phyloP scores from a whole-genome alignment of 2,329 filamentous ascomycete species.

The Aspergillus novoparasiticus region DNA sequence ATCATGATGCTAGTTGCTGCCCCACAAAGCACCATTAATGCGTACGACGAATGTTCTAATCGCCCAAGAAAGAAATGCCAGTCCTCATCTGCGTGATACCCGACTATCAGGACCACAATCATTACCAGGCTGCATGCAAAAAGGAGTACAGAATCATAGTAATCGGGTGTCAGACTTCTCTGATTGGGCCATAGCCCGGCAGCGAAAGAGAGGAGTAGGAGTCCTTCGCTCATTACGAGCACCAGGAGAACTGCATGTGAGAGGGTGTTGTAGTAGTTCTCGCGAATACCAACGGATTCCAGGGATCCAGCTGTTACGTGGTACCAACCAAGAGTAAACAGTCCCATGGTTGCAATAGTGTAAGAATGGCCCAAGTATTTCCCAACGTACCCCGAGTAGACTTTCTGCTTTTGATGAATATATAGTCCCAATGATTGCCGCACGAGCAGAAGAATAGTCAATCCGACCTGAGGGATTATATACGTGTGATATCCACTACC shows the following conservation, averaged over 20 bases:
- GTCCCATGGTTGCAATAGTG: neutral
- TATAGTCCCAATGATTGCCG: neutral
- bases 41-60: too few relatives aligned
- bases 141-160: neutral
- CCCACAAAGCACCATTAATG: too few relatives aligned
- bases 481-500: neutral
- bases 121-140: neutral
- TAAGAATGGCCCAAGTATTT: neutral
- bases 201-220: neutral
- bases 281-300: neutral
- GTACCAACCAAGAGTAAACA: neutral
- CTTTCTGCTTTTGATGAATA: neutral
- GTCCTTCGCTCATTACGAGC: neutral
- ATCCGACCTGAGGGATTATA: neutral
- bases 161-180: neutral
- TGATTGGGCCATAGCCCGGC: neutral
- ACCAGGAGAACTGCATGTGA: neutral
- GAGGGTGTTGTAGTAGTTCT: neutral
- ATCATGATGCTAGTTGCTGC: too few relatives aligned
- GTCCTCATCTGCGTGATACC: neutral
- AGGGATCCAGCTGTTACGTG: neutral
- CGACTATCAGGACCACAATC: neutral
- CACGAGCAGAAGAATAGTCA: neutral
- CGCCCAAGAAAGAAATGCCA: too few relatives aligned
- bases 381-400: neutral